These are phyloP conservation scores for Hypoxylon lienhwacheense DNA, from an alignment of 495 filamentous ascomycete species.

Conservation along the genomic window DNA sequence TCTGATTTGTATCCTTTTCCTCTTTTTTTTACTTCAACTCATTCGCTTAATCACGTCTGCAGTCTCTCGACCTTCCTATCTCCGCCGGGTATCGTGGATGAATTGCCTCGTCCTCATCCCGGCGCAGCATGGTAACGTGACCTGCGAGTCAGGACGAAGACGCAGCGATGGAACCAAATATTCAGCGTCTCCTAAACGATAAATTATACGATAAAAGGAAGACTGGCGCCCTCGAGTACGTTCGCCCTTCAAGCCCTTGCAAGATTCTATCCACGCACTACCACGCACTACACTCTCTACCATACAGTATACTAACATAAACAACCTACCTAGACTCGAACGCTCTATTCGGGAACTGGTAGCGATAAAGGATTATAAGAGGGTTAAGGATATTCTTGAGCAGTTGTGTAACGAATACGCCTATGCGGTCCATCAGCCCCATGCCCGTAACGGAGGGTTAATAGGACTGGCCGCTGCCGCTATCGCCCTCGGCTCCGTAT, in stretches of 20 bases:
- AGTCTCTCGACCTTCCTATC: background rate
- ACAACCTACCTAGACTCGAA: slow-evolving; percentile 66
- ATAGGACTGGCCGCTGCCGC: slow-evolving; percentile 96
- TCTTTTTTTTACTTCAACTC: slow-evolving; percentile 1
- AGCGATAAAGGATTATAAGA: slow-evolving; percentile 71
- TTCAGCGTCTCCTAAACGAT: slow-evolving; percentile 91
- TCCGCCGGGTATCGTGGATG: background rate
- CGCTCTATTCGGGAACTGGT: slow-evolving; percentile 85
- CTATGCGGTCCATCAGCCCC: slow-evolving; percentile 95
- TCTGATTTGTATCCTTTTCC: background rate
- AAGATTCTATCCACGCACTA: background rate
- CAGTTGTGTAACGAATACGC: slow-evolving; percentile 98
- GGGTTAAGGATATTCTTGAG: slow-evolving; percentile 81
- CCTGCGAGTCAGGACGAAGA: slow-evolving; percentile 6
- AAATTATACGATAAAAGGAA: slow-evolving; percentile 99
- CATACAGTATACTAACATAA: slow-evolving; percentile 26
- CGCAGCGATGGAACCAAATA: slow-evolving; percentile 75
- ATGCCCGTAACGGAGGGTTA: slow-evolving; percentile 93
- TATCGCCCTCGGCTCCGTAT: slow-evolving; percentile 89
- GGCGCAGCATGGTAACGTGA: slow-evolving; percentile 21
- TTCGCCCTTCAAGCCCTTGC: slow-evolving; percentile 10
- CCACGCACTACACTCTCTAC: background rate
- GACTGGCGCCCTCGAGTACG: slow-evolving; percentile 94
- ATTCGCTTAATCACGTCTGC: background rate
- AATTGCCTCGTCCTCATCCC: background rate